Evolutionary conservation across 805 yeast genomes (phyloP), one percentile per base, ranked within the genome.

Genomic region (Yarrowia sp.): DNA sequence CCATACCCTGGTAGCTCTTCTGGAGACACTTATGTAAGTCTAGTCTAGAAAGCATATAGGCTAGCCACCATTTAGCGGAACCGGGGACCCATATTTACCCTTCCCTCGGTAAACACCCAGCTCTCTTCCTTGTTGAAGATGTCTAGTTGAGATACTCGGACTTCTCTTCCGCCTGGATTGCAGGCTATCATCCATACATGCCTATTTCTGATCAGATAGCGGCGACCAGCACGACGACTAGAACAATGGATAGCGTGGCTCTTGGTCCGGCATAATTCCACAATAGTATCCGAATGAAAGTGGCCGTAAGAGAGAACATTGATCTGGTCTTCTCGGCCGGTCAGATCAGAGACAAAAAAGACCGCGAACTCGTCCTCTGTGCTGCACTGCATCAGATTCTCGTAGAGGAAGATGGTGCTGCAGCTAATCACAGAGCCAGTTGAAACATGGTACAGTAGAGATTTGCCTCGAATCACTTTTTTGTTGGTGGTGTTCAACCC

Each of bases 301-400:
- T 56, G 48, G 12, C 48, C 63, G 48, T 56, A 56, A 5, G 42
- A 56, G n/a, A 56, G 38, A 35, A 41, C 63, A 10, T 56, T 56
- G 8, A 56, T 8, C 5, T 48, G 46, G 19, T 56, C 63, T 41
- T 56, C 48, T 22, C 48, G 48, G 7, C 48, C 63, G 19, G 40
- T 48, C n/a, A 56, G 40, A n/a, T 56, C 63, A 9, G 63, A 26
- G 12, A 56, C 63, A 15, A 56, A 56, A n/a, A 56, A 56, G 14
- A 56, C 48, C 3, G 14, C 16, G 16, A 8, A 12, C 15, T 56
- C 63, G 36, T n/a, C 14, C 46, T 56, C 63, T 2, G 63, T 41
- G 63, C 48, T 41, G 40, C 63, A 41, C 40, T 56, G 63, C 63
- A 56, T 56, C 22, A 56, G 38, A 5, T 48, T 56, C 63, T 56